Evolutionary conservation across 106 monocot genomes (phyloP).

Genomic region (Allium cepa): DNA sequence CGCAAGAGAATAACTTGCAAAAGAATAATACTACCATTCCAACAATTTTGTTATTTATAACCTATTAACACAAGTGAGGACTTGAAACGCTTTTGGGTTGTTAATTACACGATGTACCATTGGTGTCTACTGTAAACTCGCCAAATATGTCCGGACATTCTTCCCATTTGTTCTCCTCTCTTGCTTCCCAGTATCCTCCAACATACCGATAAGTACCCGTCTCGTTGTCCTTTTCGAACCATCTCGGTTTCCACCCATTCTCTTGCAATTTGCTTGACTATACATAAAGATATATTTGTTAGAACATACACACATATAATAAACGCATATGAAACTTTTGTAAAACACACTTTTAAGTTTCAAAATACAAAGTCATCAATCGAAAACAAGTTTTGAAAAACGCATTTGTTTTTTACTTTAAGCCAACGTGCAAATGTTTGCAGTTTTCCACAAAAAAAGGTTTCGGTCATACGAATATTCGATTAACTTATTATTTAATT

Average conservation of each 20-base stretch:
- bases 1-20: constrained; percentile 10
- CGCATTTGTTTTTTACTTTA: too few species aligned
- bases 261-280: constrained; percentile 15
- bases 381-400: too few species aligned
- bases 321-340: too few species aligned
- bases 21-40: constrained; percentile 2
- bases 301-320: too few species aligned
- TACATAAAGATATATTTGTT: background rate
- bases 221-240: constrained; percentile 44
- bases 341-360: too few species aligned
- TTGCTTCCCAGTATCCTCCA: constrained; percentile 77
- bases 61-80: background rate
- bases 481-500: too few species aligned
- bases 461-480: too few species aligned
- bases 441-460: too few species aligned
- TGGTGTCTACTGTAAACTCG: constrained; percentile 13
- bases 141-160: constrained; percentile 60
- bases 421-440: too few species aligned
- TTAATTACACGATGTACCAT: constrained; percentile 5
- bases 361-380: too few species aligned
- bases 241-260: constrained; percentile 57
- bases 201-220: constrained; percentile 31
- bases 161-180: constrained; percentile 52
- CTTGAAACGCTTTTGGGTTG: background rate
- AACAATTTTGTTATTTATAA: background rate